These are phyloP conservation scores for Colletotrichum cuscutae DNA, from an alignment of 2,329 filamentous ascomycete species.

Conservation along the genomic window DNA sequence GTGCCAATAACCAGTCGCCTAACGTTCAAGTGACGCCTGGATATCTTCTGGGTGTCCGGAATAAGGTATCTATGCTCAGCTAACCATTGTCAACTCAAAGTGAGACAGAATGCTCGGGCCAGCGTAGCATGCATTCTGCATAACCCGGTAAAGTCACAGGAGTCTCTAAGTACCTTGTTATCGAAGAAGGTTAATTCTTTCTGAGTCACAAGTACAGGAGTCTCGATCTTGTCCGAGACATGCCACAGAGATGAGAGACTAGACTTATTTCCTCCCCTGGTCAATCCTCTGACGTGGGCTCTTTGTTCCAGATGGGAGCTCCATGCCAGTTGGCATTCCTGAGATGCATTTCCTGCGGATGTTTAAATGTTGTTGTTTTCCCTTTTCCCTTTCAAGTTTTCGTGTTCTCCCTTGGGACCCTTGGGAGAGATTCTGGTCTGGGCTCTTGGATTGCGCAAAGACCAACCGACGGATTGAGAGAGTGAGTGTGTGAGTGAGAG, in stretches of 20 bases:
- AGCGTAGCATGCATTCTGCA: slow-evolving; percentile 17
- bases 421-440: not conserved
- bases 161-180: too few relatives aligned
- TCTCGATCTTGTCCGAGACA: slow-evolving; percentile 5
- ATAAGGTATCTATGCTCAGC: not conserved
- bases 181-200: too few relatives aligned
- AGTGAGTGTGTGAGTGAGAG: too few relatives aligned
- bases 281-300: not conserved
- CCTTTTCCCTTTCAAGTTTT: not conserved
- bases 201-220: too few relatives aligned
- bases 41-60: not conserved
- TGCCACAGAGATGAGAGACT: not conserved
- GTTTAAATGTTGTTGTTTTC: not conserved
- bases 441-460: not conserved
- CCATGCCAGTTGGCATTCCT: slow-evolving; percentile 10
- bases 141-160: not conserved
- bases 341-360: not conserved
- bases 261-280: slow-evolving; percentile 3
- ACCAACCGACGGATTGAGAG: not conserved
- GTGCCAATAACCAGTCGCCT: not conserved
- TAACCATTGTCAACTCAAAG: not conserved
- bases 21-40: not conserved
- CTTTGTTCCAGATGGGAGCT: slow-evolving; percentile 13
- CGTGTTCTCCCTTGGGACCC: not conserved
- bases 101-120: slow-evolving; percentile 14